Evolutionary conservation across 2,329 filamentous ascomycete species (phyloP), one percentile per base, ranked within the genome.

Genomic region (Colletotrichum somersetense): DNA sequence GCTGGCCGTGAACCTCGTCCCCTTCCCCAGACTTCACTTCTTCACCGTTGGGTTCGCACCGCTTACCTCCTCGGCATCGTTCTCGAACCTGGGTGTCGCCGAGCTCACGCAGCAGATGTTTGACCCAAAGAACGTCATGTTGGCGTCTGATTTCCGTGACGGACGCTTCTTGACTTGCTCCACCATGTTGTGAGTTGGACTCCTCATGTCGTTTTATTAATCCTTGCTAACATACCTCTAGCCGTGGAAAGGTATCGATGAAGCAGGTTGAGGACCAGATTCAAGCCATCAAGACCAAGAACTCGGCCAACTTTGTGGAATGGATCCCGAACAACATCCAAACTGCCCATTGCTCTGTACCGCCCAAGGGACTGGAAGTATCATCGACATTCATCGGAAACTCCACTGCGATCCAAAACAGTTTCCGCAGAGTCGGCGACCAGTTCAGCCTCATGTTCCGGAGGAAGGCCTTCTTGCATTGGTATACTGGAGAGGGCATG

Each of bases 111-210:
- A 98, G 89, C 96, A 99, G 87, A 98, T 99, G 95, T 99, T 97
- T 89, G 96, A 99, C 89, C 96, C 96, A 81, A 98, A 98, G 94
- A 99, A 99, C 92, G 98, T 99, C 95, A 99, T 99, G 96, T 95
- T 96, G 87, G 96, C 96, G 76, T 97, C 95, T 75, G 96, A 99
- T 89, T 99, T 98, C 94, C 94, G 96, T 80, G 98, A 98, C 85
- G 96, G 96, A 84, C 96, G 96, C 81, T 99, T 98, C 90, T 91
- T 99, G 81, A 99, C 96, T 78, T 99, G 96, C 92, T 98, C 93
- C 84, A 95, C 96, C 83, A 97, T 99, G 87, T 99, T 99, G 90
- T 92, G 84, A 85, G 90, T 87, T 74, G 5, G 18, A 18, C 55
- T n/a, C 48, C 18, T 2, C 20, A 33, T n/a, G 33, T 52, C 14